Evolutionary conservation across 1,139 yeast genomes (phyloP).

Genomic region (Pneumocystis canis): DNA sequence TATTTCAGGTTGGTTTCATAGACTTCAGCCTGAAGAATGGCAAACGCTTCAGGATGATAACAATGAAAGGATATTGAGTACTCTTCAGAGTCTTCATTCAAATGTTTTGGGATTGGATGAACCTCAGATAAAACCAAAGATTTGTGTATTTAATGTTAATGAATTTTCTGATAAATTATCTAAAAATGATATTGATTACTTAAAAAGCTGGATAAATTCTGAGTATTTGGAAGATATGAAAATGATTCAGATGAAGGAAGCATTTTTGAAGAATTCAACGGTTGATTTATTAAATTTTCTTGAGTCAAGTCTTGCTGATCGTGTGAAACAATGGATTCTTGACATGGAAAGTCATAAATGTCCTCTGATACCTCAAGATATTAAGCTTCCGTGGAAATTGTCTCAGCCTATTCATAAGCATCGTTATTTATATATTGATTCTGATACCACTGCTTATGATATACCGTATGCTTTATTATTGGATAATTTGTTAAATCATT

Average conservation of each 20-base stretch:
- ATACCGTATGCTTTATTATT: not conserved
- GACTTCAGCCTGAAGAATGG: constrained; percentile 87
- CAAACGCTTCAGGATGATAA: constrained; percentile 3
- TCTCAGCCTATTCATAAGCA: constrained; percentile 93
- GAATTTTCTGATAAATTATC: constrained; percentile 12
- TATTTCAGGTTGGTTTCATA: constrained; percentile 97
- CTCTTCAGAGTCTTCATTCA: constrained; percentile 2
- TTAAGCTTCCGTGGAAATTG: constrained; percentile 64
- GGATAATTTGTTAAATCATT: constrained; percentile 1
- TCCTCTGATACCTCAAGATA: constrained; percentile 45
- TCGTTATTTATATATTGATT: constrained; percentile 48
- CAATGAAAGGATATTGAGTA: constrained; percentile 22
- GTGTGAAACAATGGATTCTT: constrained; percentile 16
- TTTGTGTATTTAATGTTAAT: not conserved
- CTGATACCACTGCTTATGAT: not conserved
- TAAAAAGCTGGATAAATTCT: constrained; percentile 30
- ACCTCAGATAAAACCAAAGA: constrained; percentile 3
- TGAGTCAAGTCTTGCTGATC: constrained; percentile 42
- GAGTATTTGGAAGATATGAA: constrained; percentile 45
- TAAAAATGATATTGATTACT: constrained; percentile 18
- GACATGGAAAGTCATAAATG: constrained; percentile 23
- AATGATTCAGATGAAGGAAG: constrained; percentile 34
- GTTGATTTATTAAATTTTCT: constrained; percentile 54
- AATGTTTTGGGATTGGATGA: constrained; percentile 11
- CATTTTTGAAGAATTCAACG: constrained; percentile 53